Conservation (phyloP, 1,139 yeast genomes). For the Zygoascus hellenicus region DNA sequence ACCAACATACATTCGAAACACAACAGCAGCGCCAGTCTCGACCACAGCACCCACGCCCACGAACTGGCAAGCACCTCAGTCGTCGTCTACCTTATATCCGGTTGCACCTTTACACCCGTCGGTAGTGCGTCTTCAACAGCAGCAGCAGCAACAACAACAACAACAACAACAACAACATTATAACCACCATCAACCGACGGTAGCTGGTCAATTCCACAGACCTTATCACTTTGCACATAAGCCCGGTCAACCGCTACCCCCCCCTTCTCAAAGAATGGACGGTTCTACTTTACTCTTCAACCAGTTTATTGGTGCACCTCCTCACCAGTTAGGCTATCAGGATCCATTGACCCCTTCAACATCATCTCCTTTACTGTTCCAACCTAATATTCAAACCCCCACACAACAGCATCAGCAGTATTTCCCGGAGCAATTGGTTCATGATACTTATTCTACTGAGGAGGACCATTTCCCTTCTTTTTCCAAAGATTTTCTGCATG, state of each 20-base stretch:
- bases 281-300: slow-evolving; percentile 4
- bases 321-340: slow-evolving; percentile 2
- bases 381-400: slow-evolving; percentile 1
- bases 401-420: neutral
- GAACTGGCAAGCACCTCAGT: too few relatives aligned
- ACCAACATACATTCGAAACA: neutral
- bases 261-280: slow-evolving; percentile 1
- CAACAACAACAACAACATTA: too few relatives aligned
- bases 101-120: neutral
- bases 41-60: too few relatives aligned
- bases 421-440: neutral
- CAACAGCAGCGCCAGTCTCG: too few relatives aligned
- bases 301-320: neutral
- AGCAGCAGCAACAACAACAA: neutral
- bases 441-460: neutral
- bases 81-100: neutral
- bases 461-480: slow-evolving; percentile 1
- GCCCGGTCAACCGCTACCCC: neutral
- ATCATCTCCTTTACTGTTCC: neutral
- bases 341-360: slow-evolving; percentile 3
- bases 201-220: neutral
- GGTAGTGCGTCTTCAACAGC: neutral
- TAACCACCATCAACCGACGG: too few relatives aligned
- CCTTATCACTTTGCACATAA: neutral
- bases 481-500: slow-evolving; percentile 2